Conservation (phyloP, 257 asterid genomes). For the Rhazya stricta region DNA sequence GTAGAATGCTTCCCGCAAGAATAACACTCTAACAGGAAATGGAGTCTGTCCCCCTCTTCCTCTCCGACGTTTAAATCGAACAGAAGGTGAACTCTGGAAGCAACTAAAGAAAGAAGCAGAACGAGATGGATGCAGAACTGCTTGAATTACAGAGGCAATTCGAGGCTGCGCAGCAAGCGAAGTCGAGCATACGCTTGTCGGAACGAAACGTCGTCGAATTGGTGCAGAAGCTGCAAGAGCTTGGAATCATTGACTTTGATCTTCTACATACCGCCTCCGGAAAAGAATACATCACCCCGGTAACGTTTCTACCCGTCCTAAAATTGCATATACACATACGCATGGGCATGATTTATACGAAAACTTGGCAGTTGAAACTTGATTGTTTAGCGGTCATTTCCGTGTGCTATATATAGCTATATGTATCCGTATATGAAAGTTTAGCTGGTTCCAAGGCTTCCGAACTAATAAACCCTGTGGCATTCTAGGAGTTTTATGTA, state of each 20-base stretch:
- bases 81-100: background rate
- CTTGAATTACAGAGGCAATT: constrained; percentile 88
- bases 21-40: too few relatives aligned
- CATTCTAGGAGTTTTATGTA: background rate
- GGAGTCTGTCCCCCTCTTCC: background rate
- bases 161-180: constrained; percentile 88
- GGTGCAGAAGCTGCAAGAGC: constrained; percentile 84
- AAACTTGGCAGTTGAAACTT: background rate
- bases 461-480: background rate
- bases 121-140: constrained; percentile 77
- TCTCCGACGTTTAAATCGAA: constrained; percentile 5
- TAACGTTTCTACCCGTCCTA: constrained; percentile 8
- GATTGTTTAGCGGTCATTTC: background rate
- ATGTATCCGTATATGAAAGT: background rate
- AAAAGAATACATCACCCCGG: constrained; percentile 95
- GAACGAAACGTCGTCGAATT: constrained; percentile 95
- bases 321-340: background rate
- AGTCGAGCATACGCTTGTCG: constrained; percentile 87
- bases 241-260: constrained; percentile 84
- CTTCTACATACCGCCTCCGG: constrained; percentile 92
- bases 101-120: background rate
- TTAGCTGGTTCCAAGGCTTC: background rate
- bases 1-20: too few relatives aligned
- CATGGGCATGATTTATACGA: background rate
- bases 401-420: background rate